A percentile compares a stretch with the other conserved stretches of the same genome.
Conservation (phyloP, 306 rosid species). For the Hylodesmum podocarpum region DNA sequence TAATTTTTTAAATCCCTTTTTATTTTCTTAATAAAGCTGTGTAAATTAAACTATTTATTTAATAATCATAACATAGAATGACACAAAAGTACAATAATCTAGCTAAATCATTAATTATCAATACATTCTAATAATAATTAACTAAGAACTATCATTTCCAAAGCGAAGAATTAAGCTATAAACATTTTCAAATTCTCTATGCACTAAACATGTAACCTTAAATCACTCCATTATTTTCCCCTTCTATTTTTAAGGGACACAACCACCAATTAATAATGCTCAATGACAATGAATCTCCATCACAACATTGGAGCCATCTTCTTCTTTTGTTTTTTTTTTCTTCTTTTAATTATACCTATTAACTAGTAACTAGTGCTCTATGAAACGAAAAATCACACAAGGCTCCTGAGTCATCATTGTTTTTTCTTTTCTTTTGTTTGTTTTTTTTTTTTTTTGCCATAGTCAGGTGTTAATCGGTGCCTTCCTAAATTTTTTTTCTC, state of each 20-base stretch:
- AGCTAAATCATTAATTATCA: neutral
- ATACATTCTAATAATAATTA: neutral
- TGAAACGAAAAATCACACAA: neutral
- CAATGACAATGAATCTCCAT: neutral
- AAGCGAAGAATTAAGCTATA: neutral
- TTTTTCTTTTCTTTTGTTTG: too few relatives aligned
- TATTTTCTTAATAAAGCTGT: too few relatives aligned
- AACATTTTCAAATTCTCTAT: neutral
- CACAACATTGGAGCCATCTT: neutral
- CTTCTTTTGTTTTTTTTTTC: too few relatives aligned
- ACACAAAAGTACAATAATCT: too few relatives aligned
- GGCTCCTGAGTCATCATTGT: neutral
- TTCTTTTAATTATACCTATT: neutral
- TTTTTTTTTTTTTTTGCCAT: neutral
- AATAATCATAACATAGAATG: too few relatives aligned
- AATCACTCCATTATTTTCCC: neutral
- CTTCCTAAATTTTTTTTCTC: too few relatives aligned
- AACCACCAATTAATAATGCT: slow-evolving; percentile 20
- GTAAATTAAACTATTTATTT: too few relatives aligned
- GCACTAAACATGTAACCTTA: neutral
- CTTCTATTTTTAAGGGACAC: neutral
- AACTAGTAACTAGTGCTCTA: neutral
- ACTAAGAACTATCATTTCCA: neutral
- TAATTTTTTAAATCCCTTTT: too few relatives aligned
- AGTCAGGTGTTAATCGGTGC: too few relatives aligned